phyloP scores from a whole-genome alignment of 208 protist genomes.

The Leishmania guyanensis region DNA sequence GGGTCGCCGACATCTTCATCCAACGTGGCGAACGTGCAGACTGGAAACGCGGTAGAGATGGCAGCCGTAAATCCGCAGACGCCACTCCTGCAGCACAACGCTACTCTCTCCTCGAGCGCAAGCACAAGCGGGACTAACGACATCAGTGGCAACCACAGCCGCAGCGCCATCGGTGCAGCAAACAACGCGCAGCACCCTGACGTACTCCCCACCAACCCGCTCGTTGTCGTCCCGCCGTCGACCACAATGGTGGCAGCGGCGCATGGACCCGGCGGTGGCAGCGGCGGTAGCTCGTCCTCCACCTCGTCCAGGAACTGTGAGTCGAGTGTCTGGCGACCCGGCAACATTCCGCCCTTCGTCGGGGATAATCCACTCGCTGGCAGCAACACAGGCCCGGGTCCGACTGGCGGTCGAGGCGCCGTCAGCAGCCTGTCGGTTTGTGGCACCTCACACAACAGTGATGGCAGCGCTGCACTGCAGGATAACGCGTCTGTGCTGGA shows the following conservation, averaged over 20 bases:
- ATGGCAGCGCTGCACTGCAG: constrained; percentile 10
- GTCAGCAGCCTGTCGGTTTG: neutral
- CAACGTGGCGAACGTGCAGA: neutral
- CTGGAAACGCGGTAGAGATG: neutral
- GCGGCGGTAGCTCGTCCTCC: neutral
- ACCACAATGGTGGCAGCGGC: neutral
- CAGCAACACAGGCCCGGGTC: no score
- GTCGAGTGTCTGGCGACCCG: constrained; percentile 2
- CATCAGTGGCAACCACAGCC: neutral
- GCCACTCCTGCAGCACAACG: neutral
- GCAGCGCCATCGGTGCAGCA: neutral
- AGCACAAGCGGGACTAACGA: neutral
- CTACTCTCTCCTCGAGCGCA: no score
- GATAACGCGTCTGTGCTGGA: constrained; percentile 26
- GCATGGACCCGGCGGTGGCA: neutral
- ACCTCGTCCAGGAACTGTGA: neutral
- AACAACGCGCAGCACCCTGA: constrained; percentile 1
- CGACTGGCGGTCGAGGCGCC: neutral
- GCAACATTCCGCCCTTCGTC: constrained; percentile 2
- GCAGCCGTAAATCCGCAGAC: neutral
- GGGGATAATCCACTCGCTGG: constrained; percentile 30
- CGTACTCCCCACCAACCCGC: constrained; percentile 2
- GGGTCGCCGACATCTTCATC: neutral
- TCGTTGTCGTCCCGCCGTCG: constrained; percentile 27
- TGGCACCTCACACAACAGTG: constrained; percentile 3